These are phyloP conservation scores for Boletus mariae DNA, from an alignment of 1,284 basidiomycete species.

Conservation along the genomic window DNA sequence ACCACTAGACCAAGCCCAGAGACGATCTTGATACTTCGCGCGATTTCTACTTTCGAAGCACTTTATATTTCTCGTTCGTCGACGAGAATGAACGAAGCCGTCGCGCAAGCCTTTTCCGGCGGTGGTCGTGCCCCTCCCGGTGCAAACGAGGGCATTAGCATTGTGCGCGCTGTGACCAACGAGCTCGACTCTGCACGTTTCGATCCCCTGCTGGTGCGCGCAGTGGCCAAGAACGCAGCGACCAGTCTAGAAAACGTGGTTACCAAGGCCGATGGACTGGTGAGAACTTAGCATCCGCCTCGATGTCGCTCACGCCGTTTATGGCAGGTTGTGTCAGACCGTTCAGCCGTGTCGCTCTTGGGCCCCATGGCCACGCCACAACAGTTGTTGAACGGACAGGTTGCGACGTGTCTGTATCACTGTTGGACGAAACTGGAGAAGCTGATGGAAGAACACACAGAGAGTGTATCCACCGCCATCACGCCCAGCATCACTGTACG, in stretches of 20 bases:
- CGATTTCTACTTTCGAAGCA: slow-evolving; percentile 78
- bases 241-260: slow-evolving; percentile 66
- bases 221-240: slow-evolving; percentile 71
- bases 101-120: slow-evolving; percentile 68
- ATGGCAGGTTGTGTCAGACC: slow-evolving; percentile 67
- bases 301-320: not conserved
- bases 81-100: slow-evolving; percentile 74
- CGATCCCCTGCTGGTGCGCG: slow-evolving; percentile 81
- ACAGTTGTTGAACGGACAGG: slow-evolving; percentile 70
- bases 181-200: slow-evolving; percentile 92
- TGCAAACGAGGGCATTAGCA: slow-evolving; percentile 68
- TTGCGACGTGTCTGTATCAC: slow-evolving; percentile 78
- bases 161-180: slow-evolving; percentile 78
- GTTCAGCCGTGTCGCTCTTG: slow-evolving; percentile 69
- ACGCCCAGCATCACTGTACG: slow-evolving; percentile 60
- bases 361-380: slow-evolving; percentile 78
- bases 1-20: slow-evolving; percentile 88
- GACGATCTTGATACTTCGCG: slow-evolving; percentile 81
- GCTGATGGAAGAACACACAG: slow-evolving; percentile 68
- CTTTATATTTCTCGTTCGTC: slow-evolving; percentile 84
- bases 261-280: slow-evolving; percentile 61
- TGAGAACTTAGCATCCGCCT: slow-evolving; percentile 36
- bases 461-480: slow-evolving; percentile 59
- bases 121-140: slow-evolving; percentile 70
- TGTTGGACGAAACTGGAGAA: slow-evolving; percentile 69